Evolutionary conservation across 1,139 yeast species (phyloP).

Genomic region (Yamadazyma taylorii): DNA sequence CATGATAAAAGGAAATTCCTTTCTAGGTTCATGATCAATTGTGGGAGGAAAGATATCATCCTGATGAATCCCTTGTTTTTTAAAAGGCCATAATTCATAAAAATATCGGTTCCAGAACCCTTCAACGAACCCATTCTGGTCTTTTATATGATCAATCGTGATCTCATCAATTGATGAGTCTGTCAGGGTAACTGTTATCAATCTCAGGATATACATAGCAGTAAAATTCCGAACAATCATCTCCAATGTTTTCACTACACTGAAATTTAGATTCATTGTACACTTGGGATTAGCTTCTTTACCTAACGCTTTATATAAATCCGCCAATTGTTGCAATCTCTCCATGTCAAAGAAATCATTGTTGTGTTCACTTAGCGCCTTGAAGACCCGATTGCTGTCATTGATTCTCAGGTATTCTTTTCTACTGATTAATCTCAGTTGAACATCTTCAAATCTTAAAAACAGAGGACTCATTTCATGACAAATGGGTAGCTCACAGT

Average conservation of each 20-base stretch:
- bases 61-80: slow-evolving; percentile 4
- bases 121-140: background rate
- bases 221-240: background rate
- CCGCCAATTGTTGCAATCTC: background rate
- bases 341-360: background rate
- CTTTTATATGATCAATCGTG: background rate
- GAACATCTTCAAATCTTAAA: slow-evolving; percentile 48
- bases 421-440: slow-evolving; percentile 26
- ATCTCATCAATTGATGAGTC: background rate
- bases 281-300: background rate
- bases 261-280: background rate
- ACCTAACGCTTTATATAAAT: slow-evolving; percentile 1
- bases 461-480: slow-evolving; percentile 53
- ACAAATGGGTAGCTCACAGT: slow-evolving; percentile 51
- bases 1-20: background rate
- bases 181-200: background rate
- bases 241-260: background rate
- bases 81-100: slow-evolving; percentile 6
- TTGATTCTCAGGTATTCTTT: slow-evolving; percentile 19
- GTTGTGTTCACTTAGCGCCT: background rate
- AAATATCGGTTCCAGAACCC: slow-evolving; percentile 7
- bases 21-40: background rate
- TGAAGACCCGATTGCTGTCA: slow-evolving; percentile 15
- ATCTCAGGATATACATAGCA: background rate
- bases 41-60: slow-evolving; percentile 1